Evolutionary conservation across 2,329 filamentous ascomycete species (phyloP), one percentile per base, ranked within the genome.

Genomic region (Neocatenulostroma microsporum): DNA sequence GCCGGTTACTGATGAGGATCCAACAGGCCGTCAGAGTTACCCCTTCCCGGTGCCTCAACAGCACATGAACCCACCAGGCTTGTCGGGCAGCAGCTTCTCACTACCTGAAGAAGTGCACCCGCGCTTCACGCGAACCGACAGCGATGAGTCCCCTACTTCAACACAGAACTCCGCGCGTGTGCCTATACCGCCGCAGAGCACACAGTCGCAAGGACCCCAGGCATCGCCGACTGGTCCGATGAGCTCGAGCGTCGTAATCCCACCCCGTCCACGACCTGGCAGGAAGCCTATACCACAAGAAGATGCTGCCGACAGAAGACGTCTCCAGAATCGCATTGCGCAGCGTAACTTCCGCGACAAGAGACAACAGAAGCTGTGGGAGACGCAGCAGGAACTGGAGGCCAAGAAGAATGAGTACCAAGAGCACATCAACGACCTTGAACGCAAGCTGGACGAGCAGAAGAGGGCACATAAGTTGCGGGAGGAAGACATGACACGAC

Each of bases 321-420:
- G 95, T 68, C 84, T 85, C 1, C 91, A 96, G 66, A 96, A 96
- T 61, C 76, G 91, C 42, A 84, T 85, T 30, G 89, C 89, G 3
- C 89, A 96, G 65, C 73, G 89, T 40, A 85, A 84, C 1, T 96
- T 96, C 62, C 76, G 89, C 21, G 87, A 94, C 63, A 74, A 89
- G 40, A 77, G 89, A 45, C 85, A 85, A 2, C 84, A 85, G 17
- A 82, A 85, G 25, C 84, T 95, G 5, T 80, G 82, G 25, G 88
- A 49, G 11, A 37, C 38, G 13, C 30, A 34, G 20, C 5, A 27
- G 18, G 34, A 47, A 18, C 20, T 49, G 14, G 44, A 42, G n/a
- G 30, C 42, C 21, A 19, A 24, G 6, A 40, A 43, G 39, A 15
- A 29, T n/a, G 34, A 42, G 15, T 40, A 46, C 28, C 23, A 46